Base-by-base conservation (phyloP, 805 yeast species). In the Cyberlindnera bimundalis region DNA sequence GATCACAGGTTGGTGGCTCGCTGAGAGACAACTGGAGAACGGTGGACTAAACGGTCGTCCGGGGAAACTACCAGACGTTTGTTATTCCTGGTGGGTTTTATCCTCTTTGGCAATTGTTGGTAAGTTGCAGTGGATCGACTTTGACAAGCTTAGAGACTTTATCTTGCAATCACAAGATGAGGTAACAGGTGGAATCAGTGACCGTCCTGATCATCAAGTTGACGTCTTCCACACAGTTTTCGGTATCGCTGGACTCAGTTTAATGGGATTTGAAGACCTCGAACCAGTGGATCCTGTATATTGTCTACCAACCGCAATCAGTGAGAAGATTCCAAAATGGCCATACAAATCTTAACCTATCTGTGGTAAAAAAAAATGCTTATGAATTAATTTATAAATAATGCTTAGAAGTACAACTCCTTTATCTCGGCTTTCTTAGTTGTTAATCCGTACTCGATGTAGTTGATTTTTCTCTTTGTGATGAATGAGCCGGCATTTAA, bases 41-140 rank as follows among this genome's bases (percentile, higher is more conserved):
- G 99, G 99, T 6, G 99, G 99, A 0, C 70, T 93, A 40, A 93
- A 93, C 58, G 99, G 99, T 1, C 74, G 99, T 37, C 96, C 98
- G 0, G 96, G 93, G 44, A 93, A 93, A 59, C 65, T 88, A 15
- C 96, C 98, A 0, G 99, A 93, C 62, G 96, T 87, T n/a, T 93
- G 99, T 59, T 93, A 93, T 60, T 81, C 93, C 52, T 93, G 97
- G 96, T 93, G 99, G 99, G 95, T 89, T 9, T 60, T 89, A 17
- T 82, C 95, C 2, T 74, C 88, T 3, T 63, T 90, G 42, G 73
- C 84, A 0, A 79, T 87, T 27, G 67, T 91, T 16, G 76, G 67
- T 0, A 79, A 75, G 46, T 60, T 79, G 15, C 75, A 84, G 48
- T 89, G 96, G 89, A 83, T 93, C n/a, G 82, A 87, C 55, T 70